Conservation (phyloP, 2,329 filamentous ascomycete species). For the Ascochyta koolunga region DNA sequence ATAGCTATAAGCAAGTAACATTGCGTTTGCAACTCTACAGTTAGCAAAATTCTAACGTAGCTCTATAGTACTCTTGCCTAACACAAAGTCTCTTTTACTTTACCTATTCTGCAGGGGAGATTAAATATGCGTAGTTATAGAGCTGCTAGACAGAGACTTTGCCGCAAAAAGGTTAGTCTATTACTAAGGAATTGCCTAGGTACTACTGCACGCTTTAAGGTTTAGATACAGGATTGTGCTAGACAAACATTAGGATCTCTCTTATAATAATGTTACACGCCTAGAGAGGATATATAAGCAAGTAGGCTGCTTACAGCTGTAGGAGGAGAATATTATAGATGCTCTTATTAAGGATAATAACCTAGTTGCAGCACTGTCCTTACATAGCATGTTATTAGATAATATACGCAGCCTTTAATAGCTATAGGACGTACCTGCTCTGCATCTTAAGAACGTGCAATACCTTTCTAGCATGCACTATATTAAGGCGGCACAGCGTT, state of each 20-base stretch:
- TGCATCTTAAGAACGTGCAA: no score
- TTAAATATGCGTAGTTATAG: background rate
- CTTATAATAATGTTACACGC: no score
- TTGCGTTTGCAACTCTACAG: background rate
- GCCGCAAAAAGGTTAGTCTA: conserved; percentile 6
- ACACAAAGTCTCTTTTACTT: no score
- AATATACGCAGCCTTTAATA: no score
- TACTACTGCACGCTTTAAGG: conserved; percentile 14
- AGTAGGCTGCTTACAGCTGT: no score
- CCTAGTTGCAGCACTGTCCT: conserved; percentile 16
- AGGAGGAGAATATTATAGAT: no score
- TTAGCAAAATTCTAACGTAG: background rate
- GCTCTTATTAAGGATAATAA: conserved; percentile 16
- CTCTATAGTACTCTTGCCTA: background rate
- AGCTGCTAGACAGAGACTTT: conserved; percentile 10
- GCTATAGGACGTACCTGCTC: no score
- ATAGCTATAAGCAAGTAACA: conserved; percentile 1
- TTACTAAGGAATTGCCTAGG: conserved; percentile 7
- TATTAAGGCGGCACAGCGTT: no score
- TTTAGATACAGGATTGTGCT: conserved; percentile 4
- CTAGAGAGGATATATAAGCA: no score
- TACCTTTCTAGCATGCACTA: no score
- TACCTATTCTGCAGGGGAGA: background rate
- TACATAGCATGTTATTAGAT: conserved; percentile 9
- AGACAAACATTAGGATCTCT: no score